These are phyloP conservation scores for Podospora fimiseda DNA, from an alignment of 495 filamentous ascomycete species.

Conservation along the genomic window DNA sequence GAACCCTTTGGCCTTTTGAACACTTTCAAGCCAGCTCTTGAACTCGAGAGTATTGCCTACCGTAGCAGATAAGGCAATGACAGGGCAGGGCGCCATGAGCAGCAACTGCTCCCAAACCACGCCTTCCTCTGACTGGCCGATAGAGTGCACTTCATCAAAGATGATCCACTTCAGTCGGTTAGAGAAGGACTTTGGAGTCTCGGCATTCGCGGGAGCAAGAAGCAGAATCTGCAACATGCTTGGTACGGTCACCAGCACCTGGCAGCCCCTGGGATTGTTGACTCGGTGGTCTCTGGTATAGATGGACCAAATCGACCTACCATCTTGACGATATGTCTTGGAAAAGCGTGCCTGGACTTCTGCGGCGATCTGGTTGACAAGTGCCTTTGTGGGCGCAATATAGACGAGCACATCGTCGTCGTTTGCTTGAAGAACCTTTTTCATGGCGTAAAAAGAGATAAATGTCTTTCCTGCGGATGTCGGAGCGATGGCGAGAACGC, in stretches of 20 bases:
- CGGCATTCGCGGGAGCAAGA: constrained; percentile 59
- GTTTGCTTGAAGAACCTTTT: constrained; percentile 58
- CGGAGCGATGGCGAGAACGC: constrained; percentile 69
- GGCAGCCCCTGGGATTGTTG: constrained; percentile 63
- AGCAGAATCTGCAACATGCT: constrained; percentile 77
- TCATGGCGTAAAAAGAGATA: constrained; percentile 72
- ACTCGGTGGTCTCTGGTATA: constrained; percentile 68
- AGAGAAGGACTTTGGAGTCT: constrained; percentile 49
- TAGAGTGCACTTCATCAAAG: constrained; percentile 79
- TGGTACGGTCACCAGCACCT: constrained; percentile 71
- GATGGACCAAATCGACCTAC: constrained; percentile 70
- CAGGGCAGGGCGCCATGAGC: constrained; percentile 66
- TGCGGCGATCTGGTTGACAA: constrained; percentile 79
- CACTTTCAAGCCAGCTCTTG: constrained; percentile 55
- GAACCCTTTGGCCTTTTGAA: constrained; percentile 46
- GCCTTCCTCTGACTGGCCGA: constrained; percentile 71
- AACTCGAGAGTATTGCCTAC: constrained; percentile 72
- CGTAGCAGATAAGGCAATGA: constrained; percentile 74
- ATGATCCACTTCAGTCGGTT: constrained; percentile 64
- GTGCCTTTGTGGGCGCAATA: constrained; percentile 73
- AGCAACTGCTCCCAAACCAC: constrained; percentile 77
- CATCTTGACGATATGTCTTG: constrained; percentile 50
- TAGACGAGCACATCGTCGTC: constrained; percentile 68
- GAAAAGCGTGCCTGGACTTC: constrained; percentile 60
- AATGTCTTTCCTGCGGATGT: constrained; percentile 62